Evolutionary conservation across 768 basidiomycete species (phyloP), one percentile per base, ranked within the genome.

Genomic region (Boletus reticulatus): DNA sequence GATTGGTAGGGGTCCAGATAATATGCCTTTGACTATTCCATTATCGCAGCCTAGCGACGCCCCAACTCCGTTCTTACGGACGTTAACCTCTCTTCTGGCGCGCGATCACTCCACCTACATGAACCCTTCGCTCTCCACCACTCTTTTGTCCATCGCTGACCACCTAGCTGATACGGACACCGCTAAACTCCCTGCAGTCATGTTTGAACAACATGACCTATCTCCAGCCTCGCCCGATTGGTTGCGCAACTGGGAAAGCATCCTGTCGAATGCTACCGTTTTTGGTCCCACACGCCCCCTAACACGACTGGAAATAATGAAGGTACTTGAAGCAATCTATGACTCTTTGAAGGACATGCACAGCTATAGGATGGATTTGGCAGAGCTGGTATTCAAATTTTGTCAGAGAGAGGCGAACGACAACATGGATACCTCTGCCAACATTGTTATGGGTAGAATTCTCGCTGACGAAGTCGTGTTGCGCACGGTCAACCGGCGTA

Each of bases 151-250:
- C 39, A 78, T 91, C 50, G 80, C 86, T 22, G 79, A 82, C n/a
- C 83, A 91, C 64, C 75, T 92, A 24, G 78, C 84, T 4, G 90
- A 92, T 59, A 63, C 67, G 16, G 86, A 90, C 65, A 87, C 87
- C 0, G 80, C 83, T 0, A 78, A 78, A 49, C 75, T 90, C 4
- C 81, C 89, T 9, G 64, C 65, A 12, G 72, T 82, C 50, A 87
- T 92, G 84, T 73, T 78, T 37, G 82, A 84, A 43, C 82, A 87
- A 53, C 83, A 87, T 59, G 80, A 83, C 46, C 76, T 91, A 32
- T 84, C 83, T 3, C 89, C 89, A 1, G 86, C 86, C 12, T 84
- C 85, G 1, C 82, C 85, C 0, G 79, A 83, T 6, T 92, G 89
- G 89, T 68, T 91, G 27, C 72, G 72, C 17, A 84, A 86, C 63